Evolutionary conservation across 345 rosid species (phyloP).

Genomic region (Ceriops zippeliana): DNA sequence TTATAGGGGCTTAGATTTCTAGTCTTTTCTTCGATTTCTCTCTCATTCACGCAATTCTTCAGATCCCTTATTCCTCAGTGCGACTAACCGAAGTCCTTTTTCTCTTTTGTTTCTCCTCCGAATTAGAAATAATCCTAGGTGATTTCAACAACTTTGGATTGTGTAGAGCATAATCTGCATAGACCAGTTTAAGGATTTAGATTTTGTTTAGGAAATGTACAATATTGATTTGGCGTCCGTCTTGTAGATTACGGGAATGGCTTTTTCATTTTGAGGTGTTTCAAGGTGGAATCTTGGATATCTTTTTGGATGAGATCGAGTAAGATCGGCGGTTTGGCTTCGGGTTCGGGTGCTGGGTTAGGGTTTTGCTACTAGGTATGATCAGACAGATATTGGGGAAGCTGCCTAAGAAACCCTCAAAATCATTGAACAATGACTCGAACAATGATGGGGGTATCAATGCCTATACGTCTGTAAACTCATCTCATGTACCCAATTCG

Average conservation of each 20-base stretch:
- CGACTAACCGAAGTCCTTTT: slow-evolving; percentile 26
- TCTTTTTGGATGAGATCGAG: neutral
- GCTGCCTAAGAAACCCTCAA: slow-evolving; percentile 67
- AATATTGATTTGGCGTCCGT: slow-evolving; percentile 1
- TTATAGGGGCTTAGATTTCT: slow-evolving; percentile 5
- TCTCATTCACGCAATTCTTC: slow-evolving; percentile 12
- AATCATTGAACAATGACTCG: slow-evolving; percentile 36
- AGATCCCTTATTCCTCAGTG: slow-evolving; percentile 23
- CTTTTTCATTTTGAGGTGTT: slow-evolving; percentile 12
- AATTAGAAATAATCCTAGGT: neutral
- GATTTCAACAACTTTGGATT: slow-evolving; percentile 3
- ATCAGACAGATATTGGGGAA: slow-evolving; percentile 77
- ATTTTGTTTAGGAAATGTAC: slow-evolving; percentile 3
- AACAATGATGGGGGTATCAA: slow-evolving; percentile 7
- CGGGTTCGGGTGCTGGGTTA: neutral
- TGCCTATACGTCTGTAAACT: slow-evolving; percentile 3
- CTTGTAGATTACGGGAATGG: slow-evolving; percentile 12
- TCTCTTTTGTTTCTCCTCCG: neutral
- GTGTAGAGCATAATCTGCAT: slow-evolving; percentile 1
- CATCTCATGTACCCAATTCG: slow-evolving; percentile 2
- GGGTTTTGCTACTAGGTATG: slow-evolving; percentile 40
- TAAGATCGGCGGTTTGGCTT: slow-evolving; percentile 11
- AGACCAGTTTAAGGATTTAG: slow-evolving; percentile 7
- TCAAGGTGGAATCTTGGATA: slow-evolving; percentile 16
- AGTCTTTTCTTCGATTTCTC: slow-evolving; percentile 1